Evolutionary conservation across 177 flowering plant genomes (phyloP).

Genomic region (Vitis hybrid): DNA sequence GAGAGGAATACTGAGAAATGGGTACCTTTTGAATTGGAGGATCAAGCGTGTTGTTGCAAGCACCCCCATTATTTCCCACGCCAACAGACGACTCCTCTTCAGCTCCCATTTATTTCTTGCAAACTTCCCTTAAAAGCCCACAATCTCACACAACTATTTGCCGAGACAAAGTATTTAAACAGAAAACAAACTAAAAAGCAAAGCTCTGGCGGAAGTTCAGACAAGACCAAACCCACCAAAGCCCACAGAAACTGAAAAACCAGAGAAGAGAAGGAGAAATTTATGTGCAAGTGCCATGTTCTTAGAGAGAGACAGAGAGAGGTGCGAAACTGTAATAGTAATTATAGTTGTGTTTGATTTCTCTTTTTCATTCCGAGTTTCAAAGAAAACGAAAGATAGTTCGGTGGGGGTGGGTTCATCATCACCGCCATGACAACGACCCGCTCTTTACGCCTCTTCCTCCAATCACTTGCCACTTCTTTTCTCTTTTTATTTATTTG

Average conservation of each 20-base stretch:
- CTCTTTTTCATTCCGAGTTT: not conserved
- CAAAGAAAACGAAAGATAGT: not conserved
- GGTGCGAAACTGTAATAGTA: not conserved
- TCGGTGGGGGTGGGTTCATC: too few species aligned
- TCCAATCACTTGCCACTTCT: too few species aligned
- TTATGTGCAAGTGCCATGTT: not conserved
- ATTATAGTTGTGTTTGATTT: not conserved
- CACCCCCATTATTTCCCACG: not conserved
- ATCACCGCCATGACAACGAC: too few species aligned
- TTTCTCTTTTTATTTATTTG: too few species aligned
- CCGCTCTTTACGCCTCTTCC: too few species aligned
- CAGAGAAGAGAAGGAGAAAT: not conserved
- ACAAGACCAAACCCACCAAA: slow-evolving; percentile 1
- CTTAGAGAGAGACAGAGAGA: not conserved
- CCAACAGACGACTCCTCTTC: slow-evolving; percentile 7
- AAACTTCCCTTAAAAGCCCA: not conserved
- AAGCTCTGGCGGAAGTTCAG: not conserved
- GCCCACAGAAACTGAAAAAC: not conserved
- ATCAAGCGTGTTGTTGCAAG: slow-evolving; percentile 8
- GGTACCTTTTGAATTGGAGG: slow-evolving; percentile 18
- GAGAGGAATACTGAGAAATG: not conserved
- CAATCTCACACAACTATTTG: not conserved
- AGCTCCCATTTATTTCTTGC: slow-evolving; percentile 14
- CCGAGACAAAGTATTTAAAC: not conserved
- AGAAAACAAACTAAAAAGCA: not conserved